Evolutionary conservation across 495 filamentous ascomycete genomes (phyloP).

Genomic region (Podospora pseudopauciseta): DNA sequence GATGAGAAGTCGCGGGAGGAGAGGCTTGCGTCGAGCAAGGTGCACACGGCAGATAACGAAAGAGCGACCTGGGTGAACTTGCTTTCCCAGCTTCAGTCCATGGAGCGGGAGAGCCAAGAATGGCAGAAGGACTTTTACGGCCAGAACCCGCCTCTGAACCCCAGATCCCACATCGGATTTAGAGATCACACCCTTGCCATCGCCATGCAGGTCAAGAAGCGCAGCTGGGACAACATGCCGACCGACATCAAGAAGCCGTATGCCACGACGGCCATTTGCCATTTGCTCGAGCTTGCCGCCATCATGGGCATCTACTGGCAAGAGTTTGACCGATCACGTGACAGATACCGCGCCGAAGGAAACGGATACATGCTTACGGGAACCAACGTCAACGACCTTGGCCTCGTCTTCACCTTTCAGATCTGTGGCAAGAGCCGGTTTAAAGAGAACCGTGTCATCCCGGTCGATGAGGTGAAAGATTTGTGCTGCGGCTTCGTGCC

Average conservation of each 20-base stretch:
- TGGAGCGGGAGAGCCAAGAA: constrained; percentile 40
- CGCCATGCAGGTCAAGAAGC: constrained; percentile 44
- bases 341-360: constrained; percentile 48
- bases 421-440: constrained; percentile 42
- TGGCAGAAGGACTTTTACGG: constrained; percentile 38
- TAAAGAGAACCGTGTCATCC: constrained; percentile 43
- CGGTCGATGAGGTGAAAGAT: constrained; percentile 44
- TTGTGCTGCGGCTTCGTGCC: constrained; percentile 47
- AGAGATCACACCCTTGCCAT: constrained; percentile 38
- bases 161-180: constrained; percentile 4
- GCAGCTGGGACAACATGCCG: constrained; percentile 52
- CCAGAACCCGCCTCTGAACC: constrained; percentile 14
- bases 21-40: constrained; percentile 21
- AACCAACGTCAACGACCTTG: constrained; percentile 39
- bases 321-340: constrained; percentile 42
- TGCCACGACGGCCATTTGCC: constrained; percentile 48
- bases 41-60: constrained; percentile 49
- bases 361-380: constrained; percentile 50
- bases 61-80: constrained; percentile 46
- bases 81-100: constrained; percentile 41
- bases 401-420: constrained; percentile 47
- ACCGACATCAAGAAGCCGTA: constrained; percentile 46
- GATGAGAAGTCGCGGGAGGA: constrained; percentile 20
- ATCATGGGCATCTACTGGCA: constrained; percentile 52
- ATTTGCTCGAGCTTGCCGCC: constrained; percentile 48